Percentiles rank a stretch among this genome's conserved stretches.
Conservation (phyloP, 495 filamentous ascomycete genomes). For the Thozetella sp. region DNA sequence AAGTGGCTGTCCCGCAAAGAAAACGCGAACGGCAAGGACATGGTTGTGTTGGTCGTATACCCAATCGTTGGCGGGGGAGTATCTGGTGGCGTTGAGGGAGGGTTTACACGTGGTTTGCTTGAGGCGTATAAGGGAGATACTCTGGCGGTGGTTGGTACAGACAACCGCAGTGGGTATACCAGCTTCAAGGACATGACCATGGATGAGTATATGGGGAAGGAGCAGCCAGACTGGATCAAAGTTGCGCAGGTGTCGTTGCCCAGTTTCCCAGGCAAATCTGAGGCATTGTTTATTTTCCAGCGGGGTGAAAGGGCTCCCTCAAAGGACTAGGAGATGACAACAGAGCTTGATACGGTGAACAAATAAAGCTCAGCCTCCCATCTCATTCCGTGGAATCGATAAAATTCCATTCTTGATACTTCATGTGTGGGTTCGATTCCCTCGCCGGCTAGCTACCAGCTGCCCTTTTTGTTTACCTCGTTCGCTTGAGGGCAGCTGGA, state of each 20-base stretch:
- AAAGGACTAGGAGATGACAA: neutral
- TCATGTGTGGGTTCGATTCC: neutral
- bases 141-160: constrained; percentile 63
- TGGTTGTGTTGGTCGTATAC: constrained; percentile 62
- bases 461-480: too few relatives aligned
- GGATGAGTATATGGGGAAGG: constrained; percentile 54
- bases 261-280: constrained; percentile 58
- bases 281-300: constrained; percentile 53
- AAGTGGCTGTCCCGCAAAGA: constrained; percentile 30
- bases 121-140: constrained; percentile 57
- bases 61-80: constrained; percentile 52
- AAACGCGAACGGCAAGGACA: constrained; percentile 30
- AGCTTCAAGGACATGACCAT: constrained; percentile 54
- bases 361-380: constrained; percentile 1
- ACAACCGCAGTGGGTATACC: constrained; percentile 66
- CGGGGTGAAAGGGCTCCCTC: constrained; percentile 24
- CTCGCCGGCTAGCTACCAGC: too few relatives aligned
- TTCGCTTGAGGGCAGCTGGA: too few relatives aligned
- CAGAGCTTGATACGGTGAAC: neutral
- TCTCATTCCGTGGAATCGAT: too few relatives aligned
- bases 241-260: constrained; percentile 50
- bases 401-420: neutral
- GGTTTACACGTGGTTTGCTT: constrained; percentile 55
- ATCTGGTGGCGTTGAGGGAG: constrained; percentile 27
- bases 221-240: constrained; percentile 40